Base-by-base conservation (phyloP, 2,329 filamentous ascomycete species). In the Talaromyces sp. region DNA sequence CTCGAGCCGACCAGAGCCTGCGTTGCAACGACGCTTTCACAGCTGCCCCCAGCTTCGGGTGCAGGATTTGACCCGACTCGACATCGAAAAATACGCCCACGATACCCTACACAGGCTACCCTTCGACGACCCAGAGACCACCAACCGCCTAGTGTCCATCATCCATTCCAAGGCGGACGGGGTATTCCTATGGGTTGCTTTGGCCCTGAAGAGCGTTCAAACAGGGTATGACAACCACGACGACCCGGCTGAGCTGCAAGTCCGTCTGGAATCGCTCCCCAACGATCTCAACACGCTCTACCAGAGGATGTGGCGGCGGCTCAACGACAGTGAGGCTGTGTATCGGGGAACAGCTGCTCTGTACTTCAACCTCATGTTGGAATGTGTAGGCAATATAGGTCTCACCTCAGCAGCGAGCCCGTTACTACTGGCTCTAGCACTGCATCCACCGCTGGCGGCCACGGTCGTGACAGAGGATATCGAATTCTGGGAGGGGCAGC, bases 181-280 rank as follows among this genome's bases (percentile, higher is more conserved):
- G 51, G 51, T 61, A 34, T 61, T 55, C 16, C 34, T 61, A 31
- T 61, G 59, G 59, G 59, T 61, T 5, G 53, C 40, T 33, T 34
- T 61, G 23, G 52, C 53, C 52, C 52, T 54, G 52, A 54, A 54
- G 52, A 54, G 52, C 52, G 28, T 54, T 54, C 27, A 54, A 34
- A 54, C 52, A 34, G 52, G 52, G 28, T 31, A 31, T 54, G 52
- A 54, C 2, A 54, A 54, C 52, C 5, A 28, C 28, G 52, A 54
- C 52, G 52, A 54, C 28, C 52, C 27, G 52, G 28, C 52, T 27
- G 52, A 54, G 52, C 52, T 54, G 28, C 3, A 54, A 54, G 27
- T 34, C 52, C 52, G 52, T 33, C 52, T 54, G 8, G 12, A 54
- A 33, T 16, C 16, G 1, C 52, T 54, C 28, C 52, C 27, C 52